A percentile compares a stretch with the other conserved stretches of the same genome.
phyloP scores from a whole-genome alignment of 306 rosid species.

The Medicago ruthenica region DNA sequence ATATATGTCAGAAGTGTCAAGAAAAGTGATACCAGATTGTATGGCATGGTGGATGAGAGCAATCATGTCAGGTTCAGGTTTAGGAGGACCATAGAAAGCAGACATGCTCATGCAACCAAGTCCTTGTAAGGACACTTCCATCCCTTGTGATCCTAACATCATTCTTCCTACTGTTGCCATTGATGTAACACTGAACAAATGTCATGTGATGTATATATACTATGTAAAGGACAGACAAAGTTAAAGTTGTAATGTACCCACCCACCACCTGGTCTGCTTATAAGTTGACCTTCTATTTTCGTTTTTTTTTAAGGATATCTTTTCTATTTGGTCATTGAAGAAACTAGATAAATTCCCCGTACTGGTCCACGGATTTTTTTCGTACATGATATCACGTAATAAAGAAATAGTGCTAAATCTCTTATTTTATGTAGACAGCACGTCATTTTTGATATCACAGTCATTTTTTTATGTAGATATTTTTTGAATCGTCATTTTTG shows the following conservation, averaged over 20 bases:
- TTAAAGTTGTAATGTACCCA: neutral
- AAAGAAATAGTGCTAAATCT: too few relatives aligned
- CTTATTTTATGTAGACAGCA: too few relatives aligned
- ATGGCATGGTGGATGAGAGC: constrained; percentile 68
- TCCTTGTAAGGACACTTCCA: constrained; percentile 68
- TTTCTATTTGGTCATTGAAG: too few relatives aligned
- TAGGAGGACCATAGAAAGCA: constrained; percentile 61
- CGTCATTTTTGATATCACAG: too few relatives aligned
- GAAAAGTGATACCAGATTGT: constrained; percentile 62
- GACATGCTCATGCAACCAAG: constrained; percentile 86
- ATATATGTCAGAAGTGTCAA: constrained; percentile 68
- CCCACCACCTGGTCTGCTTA: neutral
- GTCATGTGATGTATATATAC: neutral
- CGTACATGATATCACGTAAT: too few relatives aligned
- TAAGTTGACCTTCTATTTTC: neutral
- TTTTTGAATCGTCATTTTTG: too few relatives aligned
- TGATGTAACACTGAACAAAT: neutral
- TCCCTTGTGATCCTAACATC: constrained; percentile 67
- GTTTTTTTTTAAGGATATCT: too few relatives aligned
- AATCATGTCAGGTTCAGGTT: constrained; percentile 74
- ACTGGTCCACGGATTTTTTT: too few relatives aligned
- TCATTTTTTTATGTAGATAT: too few relatives aligned
- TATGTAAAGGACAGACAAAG: neutral
- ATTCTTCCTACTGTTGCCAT: constrained; percentile 60
- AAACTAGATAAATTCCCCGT: too few relatives aligned